phyloP scores from a whole-genome alignment of 2,329 filamentous ascomycete species.

The Ophiostoma piceae region DNA sequence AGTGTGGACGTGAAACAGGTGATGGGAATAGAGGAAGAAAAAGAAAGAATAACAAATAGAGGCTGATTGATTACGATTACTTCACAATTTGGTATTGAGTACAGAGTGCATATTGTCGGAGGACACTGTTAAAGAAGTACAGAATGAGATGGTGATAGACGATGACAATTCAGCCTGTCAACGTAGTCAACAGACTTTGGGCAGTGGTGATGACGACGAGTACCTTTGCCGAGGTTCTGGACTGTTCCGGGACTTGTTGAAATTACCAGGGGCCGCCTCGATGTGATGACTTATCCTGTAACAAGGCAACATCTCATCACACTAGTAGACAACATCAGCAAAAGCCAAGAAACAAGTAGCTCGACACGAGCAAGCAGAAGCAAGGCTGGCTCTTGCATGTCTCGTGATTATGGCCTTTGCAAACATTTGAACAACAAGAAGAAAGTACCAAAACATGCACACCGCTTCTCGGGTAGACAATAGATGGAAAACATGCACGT shows the following conservation, averaged over 20 bases:
- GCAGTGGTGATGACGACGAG: neutral
- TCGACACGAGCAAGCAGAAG: neutral
- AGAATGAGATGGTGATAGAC: neutral
- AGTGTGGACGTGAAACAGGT: neutral
- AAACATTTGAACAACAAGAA: neutral
- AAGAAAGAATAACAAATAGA: neutral
- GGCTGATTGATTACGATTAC: neutral
- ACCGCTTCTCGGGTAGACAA: neutral
- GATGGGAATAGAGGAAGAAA: neutral
- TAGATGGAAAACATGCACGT: conserved; percentile 2
- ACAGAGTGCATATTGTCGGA: too few species aligned
- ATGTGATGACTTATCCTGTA: conserved; percentile 12
- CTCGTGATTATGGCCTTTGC: neutral
- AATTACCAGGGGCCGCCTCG: conserved; percentile 6
- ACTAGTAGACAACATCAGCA: neutral
- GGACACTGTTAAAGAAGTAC: too few species aligned
- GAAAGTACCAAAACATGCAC: conserved; percentile 1
- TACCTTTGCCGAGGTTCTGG: neutral
- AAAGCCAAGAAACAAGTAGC: neutral
- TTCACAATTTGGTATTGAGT: too few species aligned
- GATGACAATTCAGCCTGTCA: neutral
- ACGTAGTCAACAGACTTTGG: neutral
- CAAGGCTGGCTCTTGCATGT: neutral
- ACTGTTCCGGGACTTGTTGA: neutral
- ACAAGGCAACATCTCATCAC: neutral